Evolutionary conservation across 108 stramenopile species (phyloP).

Genomic region (Conticribra guillardii): DNA sequence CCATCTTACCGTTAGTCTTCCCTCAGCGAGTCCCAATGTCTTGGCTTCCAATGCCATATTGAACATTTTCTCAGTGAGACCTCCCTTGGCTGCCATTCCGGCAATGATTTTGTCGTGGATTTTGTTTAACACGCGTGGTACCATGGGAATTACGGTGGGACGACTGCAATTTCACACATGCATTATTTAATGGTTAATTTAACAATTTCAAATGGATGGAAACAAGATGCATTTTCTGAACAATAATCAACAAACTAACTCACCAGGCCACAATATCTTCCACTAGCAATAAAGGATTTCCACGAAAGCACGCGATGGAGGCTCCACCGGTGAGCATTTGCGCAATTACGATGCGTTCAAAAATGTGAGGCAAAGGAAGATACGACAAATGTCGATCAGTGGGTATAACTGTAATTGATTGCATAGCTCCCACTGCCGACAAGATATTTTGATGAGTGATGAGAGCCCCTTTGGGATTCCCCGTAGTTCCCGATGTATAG

Average conservation of each 20-base stretch:
- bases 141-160: slow-evolving; percentile 90
- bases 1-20: slow-evolving; percentile 64
- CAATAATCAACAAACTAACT: too few species aligned
- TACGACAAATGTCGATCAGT: slow-evolving; percentile 93
- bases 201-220: too few species aligned
- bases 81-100: slow-evolving; percentile 88
- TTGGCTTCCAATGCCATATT: slow-evolving; percentile 89
- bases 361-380: slow-evolving; percentile 96
- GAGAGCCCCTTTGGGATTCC: slow-evolving; percentile 90
- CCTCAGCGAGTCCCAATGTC: slow-evolving; percentile 62
- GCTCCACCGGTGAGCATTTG: slow-evolving; percentile 73
- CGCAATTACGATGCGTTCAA: slow-evolving; percentile 80
- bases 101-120: slow-evolving; percentile 92
- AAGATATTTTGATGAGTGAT: slow-evolving; percentile 90
- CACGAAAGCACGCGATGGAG: slow-evolving; percentile 87
- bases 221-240: too few species aligned
- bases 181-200: too few species aligned
- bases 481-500: slow-evolving; percentile 50
- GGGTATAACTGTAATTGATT: slow-evolving; percentile 32
- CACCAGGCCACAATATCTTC: slow-evolving; percentile 90
- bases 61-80: slow-evolving; percentile 89
- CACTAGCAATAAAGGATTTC: slow-evolving; percentile 78
- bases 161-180: too few species aligned
- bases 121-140: slow-evolving; percentile 95
- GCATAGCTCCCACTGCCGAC: slow-evolving; percentile 61